These are phyloP conservation scores for Wickerhamiella allomyrinae DNA, from an alignment of 805 yeast species.

Conservation along the genomic window DNA sequence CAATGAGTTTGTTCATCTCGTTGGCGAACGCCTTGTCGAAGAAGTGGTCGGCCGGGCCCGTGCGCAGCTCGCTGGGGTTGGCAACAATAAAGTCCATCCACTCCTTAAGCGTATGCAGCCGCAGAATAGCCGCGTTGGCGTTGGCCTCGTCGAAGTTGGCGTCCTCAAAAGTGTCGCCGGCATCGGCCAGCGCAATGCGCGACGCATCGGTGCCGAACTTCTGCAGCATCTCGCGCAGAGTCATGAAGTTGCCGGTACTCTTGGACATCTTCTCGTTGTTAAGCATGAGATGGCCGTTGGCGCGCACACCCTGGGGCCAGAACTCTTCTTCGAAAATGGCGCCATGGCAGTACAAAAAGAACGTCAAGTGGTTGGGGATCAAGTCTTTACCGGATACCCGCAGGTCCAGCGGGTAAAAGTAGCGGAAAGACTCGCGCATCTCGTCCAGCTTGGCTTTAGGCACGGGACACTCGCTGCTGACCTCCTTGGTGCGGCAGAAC, in stretches of 20 bases:
- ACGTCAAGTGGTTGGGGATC: slow-evolving; percentile 93
- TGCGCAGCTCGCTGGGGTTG: slow-evolving; percentile 38
- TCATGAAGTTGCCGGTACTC: slow-evolving; percentile 93
- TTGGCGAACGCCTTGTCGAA: slow-evolving; percentile 84
- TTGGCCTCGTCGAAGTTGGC: slow-evolving; percentile 94
- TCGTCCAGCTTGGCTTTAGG: slow-evolving; percentile 50
- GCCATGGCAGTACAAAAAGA: slow-evolving; percentile 83
- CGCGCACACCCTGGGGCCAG: slow-evolving; percentile 93
- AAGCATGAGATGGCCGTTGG: slow-evolving; percentile 87
- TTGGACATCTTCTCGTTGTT: slow-evolving; percentile 97
- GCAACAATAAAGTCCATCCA: slow-evolving; percentile 77
- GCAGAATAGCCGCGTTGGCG: slow-evolving; percentile 93
- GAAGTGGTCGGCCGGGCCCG: slow-evolving; percentile 38
- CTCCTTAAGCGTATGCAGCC: slow-evolving; percentile 82
- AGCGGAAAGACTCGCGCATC: slow-evolving; percentile 88
- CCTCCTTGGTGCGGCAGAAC: slow-evolving; percentile 54
- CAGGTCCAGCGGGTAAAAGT: slow-evolving; percentile 87
- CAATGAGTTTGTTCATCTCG: slow-evolving; percentile 76
- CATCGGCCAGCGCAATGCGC: slow-evolving; percentile 95
- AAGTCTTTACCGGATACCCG: slow-evolving; percentile 93
- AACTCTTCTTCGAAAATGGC: slow-evolving; percentile 79
- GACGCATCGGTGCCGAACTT: slow-evolving; percentile 97
- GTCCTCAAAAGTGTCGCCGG: slow-evolving; percentile 94
- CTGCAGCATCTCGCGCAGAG: slow-evolving; percentile 65
- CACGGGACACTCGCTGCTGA: slow-evolving; percentile 37